Evolutionary conservation across 1,139 yeast genomes (phyloP).

Genomic region (Candida labiduridarum): DNA sequence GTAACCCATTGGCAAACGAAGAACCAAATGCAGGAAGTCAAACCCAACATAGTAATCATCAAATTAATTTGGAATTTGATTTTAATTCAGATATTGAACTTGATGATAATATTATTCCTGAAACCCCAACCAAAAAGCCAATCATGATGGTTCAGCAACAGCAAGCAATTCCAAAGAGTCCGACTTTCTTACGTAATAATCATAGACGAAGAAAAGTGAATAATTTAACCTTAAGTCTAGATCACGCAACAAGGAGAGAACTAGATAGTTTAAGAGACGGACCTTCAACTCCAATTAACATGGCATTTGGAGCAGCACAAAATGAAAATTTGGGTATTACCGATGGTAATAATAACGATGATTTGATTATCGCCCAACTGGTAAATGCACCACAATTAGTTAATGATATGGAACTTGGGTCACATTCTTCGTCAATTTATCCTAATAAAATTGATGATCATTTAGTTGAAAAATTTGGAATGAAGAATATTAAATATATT

Average conservation of each 20-base stretch:
- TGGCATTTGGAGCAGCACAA: slow-evolving; percentile 9
- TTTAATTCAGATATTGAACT: slow-evolving; percentile 14
- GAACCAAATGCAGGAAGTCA: neutral
- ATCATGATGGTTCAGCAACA: neutral
- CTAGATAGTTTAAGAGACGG: slow-evolving; percentile 15
- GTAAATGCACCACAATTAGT: slow-evolving; percentile 4
- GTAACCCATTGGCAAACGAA: neutral
- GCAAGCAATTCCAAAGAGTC: slow-evolving; percentile 2
- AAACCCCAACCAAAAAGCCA: slow-evolving; percentile 44
- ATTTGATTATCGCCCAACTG: slow-evolving; percentile 5
- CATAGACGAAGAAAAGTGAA: neutral
- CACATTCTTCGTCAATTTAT: slow-evolving; percentile 6
- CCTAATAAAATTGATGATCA: slow-evolving; percentile 52
- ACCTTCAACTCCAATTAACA: slow-evolving; percentile 35
- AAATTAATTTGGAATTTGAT: slow-evolving; percentile 28
- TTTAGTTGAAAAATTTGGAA: slow-evolving; percentile 66
- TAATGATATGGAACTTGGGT: slow-evolving; percentile 10
- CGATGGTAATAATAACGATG: neutral
- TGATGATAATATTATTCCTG: slow-evolving; percentile 31
- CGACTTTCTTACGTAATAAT: neutral
- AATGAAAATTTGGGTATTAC: neutral
- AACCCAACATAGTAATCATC: neutral
- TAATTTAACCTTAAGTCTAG: neutral
- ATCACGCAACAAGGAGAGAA: slow-evolving; percentile 4
- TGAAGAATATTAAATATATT: slow-evolving; percentile 61